phyloP scores from a whole-genome alignment of 75 land plant species.

The Cunninghamia lanceolata region DNA sequence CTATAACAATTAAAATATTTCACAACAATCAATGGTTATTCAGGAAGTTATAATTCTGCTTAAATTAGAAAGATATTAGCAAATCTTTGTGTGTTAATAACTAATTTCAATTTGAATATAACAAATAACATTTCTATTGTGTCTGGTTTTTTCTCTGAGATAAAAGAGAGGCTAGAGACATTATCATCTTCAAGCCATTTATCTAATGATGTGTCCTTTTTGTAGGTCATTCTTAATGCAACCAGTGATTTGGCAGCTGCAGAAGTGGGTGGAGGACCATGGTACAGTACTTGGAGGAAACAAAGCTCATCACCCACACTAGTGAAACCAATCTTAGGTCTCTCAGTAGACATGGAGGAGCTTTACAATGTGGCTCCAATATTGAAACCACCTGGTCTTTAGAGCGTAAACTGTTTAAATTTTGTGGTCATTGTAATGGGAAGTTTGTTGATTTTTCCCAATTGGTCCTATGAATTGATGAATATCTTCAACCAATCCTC shows the following conservation, averaged over 20 bases:
- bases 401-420: background rate
- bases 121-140: background rate
- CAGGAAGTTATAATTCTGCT: background rate
- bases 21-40: background rate
- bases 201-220: background rate
- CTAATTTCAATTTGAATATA: background rate
- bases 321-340: slow-evolving; percentile 32
- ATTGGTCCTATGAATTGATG: background rate
- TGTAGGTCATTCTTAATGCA: slow-evolving; percentile 72
- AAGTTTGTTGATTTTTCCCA: background rate
- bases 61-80: background rate
- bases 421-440: background rate
- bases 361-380: slow-evolving; percentile 44
- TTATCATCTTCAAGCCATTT: background rate
- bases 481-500: background rate
- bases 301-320: slow-evolving; percentile 39
- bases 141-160: background rate
- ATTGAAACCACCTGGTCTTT: slow-evolving; percentile 87
- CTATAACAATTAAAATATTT: background rate
- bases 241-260: slow-evolving; percentile 93
- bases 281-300: slow-evolving; percentile 81
- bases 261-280: slow-evolving; percentile 98
- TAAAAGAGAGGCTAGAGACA: background rate
- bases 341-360: slow-evolving; percentile 70
- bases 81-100: background rate